These are phyloP conservation scores for Conticribra guillardii DNA, from an alignment of 108 stramenopile species.

Conservation along the genomic window DNA sequence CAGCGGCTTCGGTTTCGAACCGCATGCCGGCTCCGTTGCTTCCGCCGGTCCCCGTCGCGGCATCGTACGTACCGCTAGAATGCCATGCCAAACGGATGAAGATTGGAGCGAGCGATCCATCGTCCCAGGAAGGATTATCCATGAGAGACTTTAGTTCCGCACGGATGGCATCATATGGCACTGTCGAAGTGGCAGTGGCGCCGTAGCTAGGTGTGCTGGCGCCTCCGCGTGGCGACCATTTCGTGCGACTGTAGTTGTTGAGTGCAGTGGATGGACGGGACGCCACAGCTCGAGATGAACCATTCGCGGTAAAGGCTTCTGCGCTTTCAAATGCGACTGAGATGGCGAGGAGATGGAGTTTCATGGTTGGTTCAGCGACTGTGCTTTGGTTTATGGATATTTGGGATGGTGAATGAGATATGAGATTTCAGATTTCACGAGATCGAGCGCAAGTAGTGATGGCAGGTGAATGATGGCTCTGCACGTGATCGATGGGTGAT, in stretches of 20 bases:
- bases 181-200: conserved; percentile 8
- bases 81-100: conserved; percentile 89
- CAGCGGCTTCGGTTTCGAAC: conserved; percentile 66
- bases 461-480: too few species aligned
- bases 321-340: too few species aligned
- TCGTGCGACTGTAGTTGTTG: conserved; percentile 18
- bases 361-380: too few species aligned
- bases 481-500: too few species aligned
- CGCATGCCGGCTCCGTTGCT: conserved; percentile 87
- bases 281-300: neutral
- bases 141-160: conserved; percentile 40
- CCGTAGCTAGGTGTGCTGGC: neutral
- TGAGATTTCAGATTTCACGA: too few species aligned
- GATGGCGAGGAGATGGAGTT: too few species aligned
- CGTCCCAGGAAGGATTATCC: conserved; percentile 56
- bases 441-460: too few species aligned
- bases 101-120: conserved; percentile 58
- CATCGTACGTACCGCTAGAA: conserved; percentile 66
- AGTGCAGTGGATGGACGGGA: conserved; percentile 8
- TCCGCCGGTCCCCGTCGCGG: conserved; percentile 64
- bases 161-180: conserved; percentile 41
- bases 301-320: too few species aligned
- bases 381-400: too few species aligned
- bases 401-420: too few species aligned
- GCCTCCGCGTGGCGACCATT: conserved; percentile 19